Evolutionary conservation across 768 basidiomycete species (phyloP), one percentile per base, ranked within the genome.

Genomic region (Candolleomyces aberdarensis): DNA sequence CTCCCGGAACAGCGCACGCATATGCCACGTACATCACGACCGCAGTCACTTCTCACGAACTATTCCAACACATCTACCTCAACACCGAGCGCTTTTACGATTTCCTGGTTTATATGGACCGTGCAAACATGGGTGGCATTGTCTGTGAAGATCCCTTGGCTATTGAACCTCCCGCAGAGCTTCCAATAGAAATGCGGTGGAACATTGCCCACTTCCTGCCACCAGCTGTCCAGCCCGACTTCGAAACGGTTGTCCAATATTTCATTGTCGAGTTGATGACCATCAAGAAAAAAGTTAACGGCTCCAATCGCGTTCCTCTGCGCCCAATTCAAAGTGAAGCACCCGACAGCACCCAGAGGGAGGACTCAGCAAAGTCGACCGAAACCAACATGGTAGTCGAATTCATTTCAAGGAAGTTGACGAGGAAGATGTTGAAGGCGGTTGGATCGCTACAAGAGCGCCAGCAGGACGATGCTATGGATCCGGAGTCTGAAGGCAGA

Each of bases 11-110:
- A 5, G 96, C 97, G 0, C 85, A 89, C 67, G 97, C 97, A 0
- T 99, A 98, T 71, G 94, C 95, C 1, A 95, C 91, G 15, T 98
- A 98, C 73, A 89, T 98, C 70, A 88, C 89, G 29, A 89, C 91
- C 0, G 97, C 97, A 0, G 92, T 96, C 63, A 96, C 89, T 26
- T 89, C 93, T 3, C 90, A 98, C 68, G 96, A 98, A 64, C 81
- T 99, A 14, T 99, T 99, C 80, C 91, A 96, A 66, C 94, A 97
- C 62, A 80, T 98, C 31, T 89, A 89, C 69, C 83, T 99, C 61
- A 82, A 89, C 49, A 90, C 94, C 19, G 87, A 91, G 29, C 84
- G 89, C 5, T 97, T 90, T 76, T 99, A 96, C 76, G 94, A 98
- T 75, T 94, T 92, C 70, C 76, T 98, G 9, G 77, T 98, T 29